A percentile compares a stretch with the other conserved stretches of the same genome.
Conservation (phyloP, 805 yeast genomes). For the Candida ovalis region DNA sequence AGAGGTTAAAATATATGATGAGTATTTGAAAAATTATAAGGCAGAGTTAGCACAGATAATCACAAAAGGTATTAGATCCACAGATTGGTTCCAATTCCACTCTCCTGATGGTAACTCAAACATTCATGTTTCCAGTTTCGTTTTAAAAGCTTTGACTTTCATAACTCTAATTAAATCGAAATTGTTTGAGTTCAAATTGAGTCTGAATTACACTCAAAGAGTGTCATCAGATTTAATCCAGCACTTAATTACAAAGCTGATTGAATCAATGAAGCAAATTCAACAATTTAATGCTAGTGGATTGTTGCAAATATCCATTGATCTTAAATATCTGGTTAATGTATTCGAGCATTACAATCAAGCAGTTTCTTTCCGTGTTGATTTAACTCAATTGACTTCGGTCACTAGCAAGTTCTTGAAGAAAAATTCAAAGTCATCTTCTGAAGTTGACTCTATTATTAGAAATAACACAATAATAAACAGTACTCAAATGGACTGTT, state of each 20-base stretch:
- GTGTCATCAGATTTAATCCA: conserved; percentile 22
- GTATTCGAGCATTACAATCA: conserved; percentile 21
- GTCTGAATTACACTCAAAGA: conserved; percentile 16
- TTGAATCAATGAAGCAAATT: conserved; percentile 18
- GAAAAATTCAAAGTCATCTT: conserved; percentile 15
- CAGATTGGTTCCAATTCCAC: conserved; percentile 37
- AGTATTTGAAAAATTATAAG: conserved; percentile 48
- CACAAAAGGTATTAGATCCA: conserved; percentile 36
- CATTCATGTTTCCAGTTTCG: conserved; percentile 14
- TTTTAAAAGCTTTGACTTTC: conserved; percentile 22
- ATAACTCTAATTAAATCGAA: conserved; percentile 27
- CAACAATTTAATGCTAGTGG: conserved; percentile 24
- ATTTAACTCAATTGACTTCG: conserved; percentile 16
- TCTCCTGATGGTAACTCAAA: conserved; percentile 1
- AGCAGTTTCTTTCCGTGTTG: conserved; percentile 11
- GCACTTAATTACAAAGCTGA: conserved; percentile 20
- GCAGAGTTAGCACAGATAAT: conserved; percentile 36
- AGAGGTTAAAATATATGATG: conserved; percentile 51
- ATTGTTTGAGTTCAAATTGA: conserved; percentile 16
- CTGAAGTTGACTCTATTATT: conserved; percentile 17
- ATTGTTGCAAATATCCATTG: conserved; percentile 22
- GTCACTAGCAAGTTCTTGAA: conserved; percentile 19
- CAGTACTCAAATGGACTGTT: conserved; percentile 26
- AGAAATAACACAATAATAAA: conserved; percentile 17
- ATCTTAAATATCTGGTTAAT: conserved; percentile 19